Conservation (phyloP, 208 protist species). For the Herpetomonas tarakana region DNA sequence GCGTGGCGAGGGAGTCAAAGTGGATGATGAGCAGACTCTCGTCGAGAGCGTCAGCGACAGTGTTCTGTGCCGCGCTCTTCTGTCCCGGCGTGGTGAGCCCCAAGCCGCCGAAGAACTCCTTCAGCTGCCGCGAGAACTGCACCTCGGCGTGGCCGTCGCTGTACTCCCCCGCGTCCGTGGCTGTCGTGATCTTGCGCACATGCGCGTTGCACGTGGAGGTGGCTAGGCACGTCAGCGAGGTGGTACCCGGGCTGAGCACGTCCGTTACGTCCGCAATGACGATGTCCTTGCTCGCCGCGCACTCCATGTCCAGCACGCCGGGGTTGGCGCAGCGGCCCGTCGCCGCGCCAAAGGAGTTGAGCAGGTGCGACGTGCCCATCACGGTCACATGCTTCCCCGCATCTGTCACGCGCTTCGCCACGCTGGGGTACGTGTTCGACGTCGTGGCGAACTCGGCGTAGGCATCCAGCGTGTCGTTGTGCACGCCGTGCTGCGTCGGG, state of each 20-base stretch:
- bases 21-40: slow-evolving; percentile 66
- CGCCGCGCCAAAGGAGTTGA: slow-evolving; percentile 42
- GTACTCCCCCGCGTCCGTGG: slow-evolving; percentile 22
- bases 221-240: slow-evolving; percentile 48
- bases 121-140: slow-evolving; percentile 40
- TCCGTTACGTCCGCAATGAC: slow-evolving; percentile 11
- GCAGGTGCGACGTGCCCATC: slow-evolving; percentile 45
- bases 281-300: slow-evolving; percentile 20
- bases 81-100: slow-evolving; percentile 20
- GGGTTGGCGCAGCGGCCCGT: slow-evolving; percentile 39
- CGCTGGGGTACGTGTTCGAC: slow-evolving; percentile 38
- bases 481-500: slow-evolving; percentile 38
- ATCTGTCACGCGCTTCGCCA: slow-evolving; percentile 43
- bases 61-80: slow-evolving; percentile 26
- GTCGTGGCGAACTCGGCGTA: slow-evolving; percentile 38
- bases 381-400: slow-evolving; percentile 33
- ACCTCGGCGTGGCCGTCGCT: slow-evolving; percentile 34
- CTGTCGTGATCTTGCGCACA: slow-evolving; percentile 24
- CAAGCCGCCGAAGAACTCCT: slow-evolving; percentile 47
- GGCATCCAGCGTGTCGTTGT: slow-evolving; percentile 32
- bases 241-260: slow-evolving; percentile 17
- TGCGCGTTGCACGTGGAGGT: slow-evolving; percentile 48
- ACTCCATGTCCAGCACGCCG: slow-evolving; percentile 79
- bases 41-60: slow-evolving; percentile 37
- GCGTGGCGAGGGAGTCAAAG: slow-evolving; percentile 56